Percentiles rank a stretch among this genome's conserved stretches.
Conservation (phyloP, 2,329 filamentous ascomycete species). For the Colletotrichum karsti region DNA sequence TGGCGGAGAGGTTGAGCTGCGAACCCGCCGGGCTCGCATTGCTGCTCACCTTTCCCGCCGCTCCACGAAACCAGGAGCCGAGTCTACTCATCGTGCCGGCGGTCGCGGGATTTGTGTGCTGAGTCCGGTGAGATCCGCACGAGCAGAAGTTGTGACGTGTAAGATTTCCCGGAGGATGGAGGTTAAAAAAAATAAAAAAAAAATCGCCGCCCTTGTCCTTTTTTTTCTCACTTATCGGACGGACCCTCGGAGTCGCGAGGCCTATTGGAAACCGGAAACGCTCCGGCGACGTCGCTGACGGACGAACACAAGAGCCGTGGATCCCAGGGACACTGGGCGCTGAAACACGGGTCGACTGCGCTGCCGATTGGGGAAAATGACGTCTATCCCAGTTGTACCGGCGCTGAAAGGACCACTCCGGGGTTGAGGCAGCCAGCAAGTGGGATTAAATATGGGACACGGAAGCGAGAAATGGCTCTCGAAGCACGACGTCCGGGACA, state of each 20-base stretch:
- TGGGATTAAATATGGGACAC: slow-evolving; percentile 21
- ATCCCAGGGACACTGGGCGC: slow-evolving; percentile 17
- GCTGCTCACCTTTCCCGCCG: slow-evolving; percentile 43
- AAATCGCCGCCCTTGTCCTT: neutral
- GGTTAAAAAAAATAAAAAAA: neutral
- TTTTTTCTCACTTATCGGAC: neutral
- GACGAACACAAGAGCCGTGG: slow-evolving; percentile 8
- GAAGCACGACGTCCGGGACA: neutral
- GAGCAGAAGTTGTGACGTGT: neutral
- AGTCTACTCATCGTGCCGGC: slow-evolving; percentile 53
- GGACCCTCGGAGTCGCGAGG: slow-evolving; percentile 13
- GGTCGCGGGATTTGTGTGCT: neutral
- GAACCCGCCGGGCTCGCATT: slow-evolving; percentile 41
- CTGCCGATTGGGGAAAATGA: slow-evolving; percentile 17
- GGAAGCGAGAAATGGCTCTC: slow-evolving; percentile 10
- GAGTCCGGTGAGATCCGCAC: neutral
- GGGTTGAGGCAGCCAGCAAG: neutral
- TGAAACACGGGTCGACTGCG: slow-evolving; percentile 22
- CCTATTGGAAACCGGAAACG: slow-evolving; percentile 18
- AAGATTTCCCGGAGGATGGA: neutral
- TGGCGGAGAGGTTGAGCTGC: slow-evolving; percentile 38
- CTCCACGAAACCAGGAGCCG: slow-evolving; percentile 59
- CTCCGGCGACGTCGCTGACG: slow-evolving; percentile 22
- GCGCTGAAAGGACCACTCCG: neutral
- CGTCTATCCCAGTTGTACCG: slow-evolving; percentile 3